Evolutionary conservation across 31 red algal species (phyloP).

Genomic region (Asparagopsis taxiformis): DNA sequence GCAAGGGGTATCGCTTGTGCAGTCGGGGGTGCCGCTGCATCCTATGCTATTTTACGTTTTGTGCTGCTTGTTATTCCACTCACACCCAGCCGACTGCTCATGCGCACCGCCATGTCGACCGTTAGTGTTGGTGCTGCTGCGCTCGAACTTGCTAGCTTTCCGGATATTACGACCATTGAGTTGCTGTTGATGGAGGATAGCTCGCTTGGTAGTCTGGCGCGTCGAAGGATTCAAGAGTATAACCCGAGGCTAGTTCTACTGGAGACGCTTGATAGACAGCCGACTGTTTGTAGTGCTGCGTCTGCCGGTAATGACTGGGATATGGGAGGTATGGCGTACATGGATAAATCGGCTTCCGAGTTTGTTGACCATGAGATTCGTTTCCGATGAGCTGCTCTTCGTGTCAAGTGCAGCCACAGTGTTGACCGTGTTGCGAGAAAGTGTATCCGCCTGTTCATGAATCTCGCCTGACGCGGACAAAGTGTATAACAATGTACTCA

Average conservation of each 20-base stretch:
- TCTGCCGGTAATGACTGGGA: neutral
- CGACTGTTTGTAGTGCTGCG: neutral
- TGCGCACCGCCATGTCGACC: slow-evolving; percentile 9
- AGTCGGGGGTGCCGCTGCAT: slow-evolving; percentile 21
- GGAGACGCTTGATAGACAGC: slow-evolving; percentile 3
- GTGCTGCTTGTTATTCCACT: slow-evolving; percentile 36
- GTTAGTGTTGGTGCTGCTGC: slow-evolving; percentile 20
- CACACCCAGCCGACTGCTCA: slow-evolving; percentile 8
- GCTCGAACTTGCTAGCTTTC: slow-evolving; percentile 17
- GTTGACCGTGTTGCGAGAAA: neutral
- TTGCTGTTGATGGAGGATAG: slow-evolving; percentile 6
- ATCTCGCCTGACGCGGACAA: slow-evolving; percentile 1
- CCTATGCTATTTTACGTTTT: slow-evolving; percentile 21
- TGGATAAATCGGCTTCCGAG: no score
- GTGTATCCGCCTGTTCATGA: neutral
- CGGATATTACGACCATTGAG: slow-evolving; percentile 37
- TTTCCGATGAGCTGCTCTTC: slow-evolving; percentile 1
- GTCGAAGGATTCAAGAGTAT: neutral
- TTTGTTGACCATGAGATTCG: neutral
- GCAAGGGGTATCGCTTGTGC: slow-evolving; percentile 34
- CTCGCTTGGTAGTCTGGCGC: no score
- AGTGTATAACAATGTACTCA: neutral
- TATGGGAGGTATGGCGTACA: no score
- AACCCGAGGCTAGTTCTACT: neutral
- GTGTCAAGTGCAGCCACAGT: neutral